Evolutionary conservation across 768 basidiomycete genomes (phyloP).

Genomic region (Boletus sp.): DNA sequence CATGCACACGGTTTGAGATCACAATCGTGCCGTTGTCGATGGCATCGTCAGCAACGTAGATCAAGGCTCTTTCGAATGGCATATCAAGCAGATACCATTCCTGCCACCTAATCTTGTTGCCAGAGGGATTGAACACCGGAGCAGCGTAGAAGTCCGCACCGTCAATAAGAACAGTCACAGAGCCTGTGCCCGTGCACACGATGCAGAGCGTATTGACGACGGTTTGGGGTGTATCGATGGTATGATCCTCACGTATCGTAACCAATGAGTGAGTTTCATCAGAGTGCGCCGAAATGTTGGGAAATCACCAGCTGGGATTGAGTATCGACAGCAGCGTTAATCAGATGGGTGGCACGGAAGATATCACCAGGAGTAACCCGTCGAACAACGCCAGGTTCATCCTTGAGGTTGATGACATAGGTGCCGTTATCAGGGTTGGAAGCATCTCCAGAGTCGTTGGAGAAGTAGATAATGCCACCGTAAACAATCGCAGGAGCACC

Average conservation of each 20-base stretch:
- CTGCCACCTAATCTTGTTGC: conserved; percentile 53
- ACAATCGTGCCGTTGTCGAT: background rate
- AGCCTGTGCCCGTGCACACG: conserved; percentile 39
- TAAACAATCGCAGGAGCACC: conserved; percentile 56
- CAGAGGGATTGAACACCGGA: conserved; percentile 56
- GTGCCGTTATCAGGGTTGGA: conserved; percentile 40
- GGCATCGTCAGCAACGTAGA: conserved; percentile 47
- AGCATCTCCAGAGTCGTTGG: conserved; percentile 38
- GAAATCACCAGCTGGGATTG: conserved; percentile 37
- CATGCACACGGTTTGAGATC: conserved; percentile 34
- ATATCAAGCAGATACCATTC: conserved; percentile 65
- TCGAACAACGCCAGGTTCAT: conserved; percentile 25
- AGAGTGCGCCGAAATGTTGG: conserved; percentile 57
- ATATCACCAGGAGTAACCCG: conserved; percentile 57
- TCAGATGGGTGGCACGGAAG: no score
- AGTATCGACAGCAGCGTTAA: conserved; percentile 5
- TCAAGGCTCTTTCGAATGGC: conserved; percentile 62
- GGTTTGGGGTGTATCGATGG: conserved; percentile 38
- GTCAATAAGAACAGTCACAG: conserved; percentile 40
- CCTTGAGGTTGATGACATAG: conserved; percentile 38
- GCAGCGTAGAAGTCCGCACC: conserved; percentile 69
- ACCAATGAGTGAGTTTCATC: conserved; percentile 48
- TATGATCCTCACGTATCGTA: conserved; percentile 70
- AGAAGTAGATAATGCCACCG: conserved; percentile 53
- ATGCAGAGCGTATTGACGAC: conserved; percentile 49